Base-by-base conservation (phyloP, 2,329 filamentous ascomycete genomes). In the Scedosporium boydii region DNA sequence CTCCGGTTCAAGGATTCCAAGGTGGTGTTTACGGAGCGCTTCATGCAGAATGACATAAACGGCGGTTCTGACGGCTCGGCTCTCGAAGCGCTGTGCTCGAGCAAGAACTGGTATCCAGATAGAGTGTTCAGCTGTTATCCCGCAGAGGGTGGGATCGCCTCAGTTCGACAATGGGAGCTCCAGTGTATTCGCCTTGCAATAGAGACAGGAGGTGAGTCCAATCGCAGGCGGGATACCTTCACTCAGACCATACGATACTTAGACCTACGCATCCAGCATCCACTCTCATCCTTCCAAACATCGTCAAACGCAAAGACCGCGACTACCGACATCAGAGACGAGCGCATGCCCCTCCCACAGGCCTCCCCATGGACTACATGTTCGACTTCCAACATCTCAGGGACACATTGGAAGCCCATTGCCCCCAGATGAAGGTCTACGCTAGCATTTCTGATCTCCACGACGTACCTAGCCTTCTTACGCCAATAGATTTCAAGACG, bases 121-220 rank as follows among this genome's bases (percentile, higher is more conserved):
- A 66, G 80, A 44, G 68, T 80, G 21, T 72, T 80, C 67, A 72
- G 74, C 21, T 78, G 79, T 63, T 74, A 75, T 18, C 70, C 75
- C n/a, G 70, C 73, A 5, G 69, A 74, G 2, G 79, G 77, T 3
- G 77, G 76, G 4, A 67, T 81, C n/a, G 76, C 72, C 5, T 72
- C 75, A 60, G 74, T 79, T 18, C 75, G 77, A 63, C 78, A 78
- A 65, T 75, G 74, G n/a, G 69, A 77, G 42, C 68, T 80, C 60
- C 75, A 74, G 63, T 80, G 78, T 67, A 67, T 81, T 23, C 73
- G 77, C 53, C 74, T 77, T 60, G 77, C 76, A 14, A 79, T 80
- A 38, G 76, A 80, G 69, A 75, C 77, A 51, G 79, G 79, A 61
- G 78, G 78, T 73, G 64, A 67, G 67, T 74, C 71, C 27, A 48